Evolutionary conservation across 2,329 filamentous ascomycete genomes (phyloP), one percentile per base, ranked within the genome.

Genomic region (Blastomyces emzantsi): DNA sequence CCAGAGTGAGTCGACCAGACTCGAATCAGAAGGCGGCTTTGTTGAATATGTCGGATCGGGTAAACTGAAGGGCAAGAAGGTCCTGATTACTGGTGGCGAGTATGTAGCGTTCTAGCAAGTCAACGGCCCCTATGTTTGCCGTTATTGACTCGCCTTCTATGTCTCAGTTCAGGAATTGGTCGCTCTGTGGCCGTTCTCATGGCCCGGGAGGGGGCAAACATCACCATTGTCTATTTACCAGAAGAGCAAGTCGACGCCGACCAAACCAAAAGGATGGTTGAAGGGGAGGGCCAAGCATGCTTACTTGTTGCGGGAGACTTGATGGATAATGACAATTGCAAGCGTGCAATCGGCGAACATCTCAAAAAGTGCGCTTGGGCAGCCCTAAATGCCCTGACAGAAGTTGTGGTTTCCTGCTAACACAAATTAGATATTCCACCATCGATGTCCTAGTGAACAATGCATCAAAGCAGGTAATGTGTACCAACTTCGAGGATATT

Each of bases 361-460:
- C 74, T 86, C 11, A 76, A 82, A 41, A 77, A 77, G 68, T 80
- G 72, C 62, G 73, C 68, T 43, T 71, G 66, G 9, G 22, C 30
- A 25, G 22, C 15, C 25, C 25, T 17, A 5, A 28, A 57, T 19
- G 2, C 4, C 25, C 6, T 33, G 13, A 22, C 3, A 1, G 0
- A 33, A 13, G 19, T 7, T 33, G 4, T 51, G 8, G 25, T 52
- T 25, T 30, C 41, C 5, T 49, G 28, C 19, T 52, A 4, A 49
- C 30, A 13, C 2, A 11, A n/a, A 41, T 11, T 41, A 55, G 33
- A 36, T 58, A 57, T 25, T 19, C 33, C 19, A 73, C 69, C 30
- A 71, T 85, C 28, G 77, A 78, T 63, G 76, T 85, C 7, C 75
- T 86, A 2, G 80, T 86, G 64, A 86, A 86, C 71, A 86, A 86